Evolutionary conservation across 495 filamentous ascomycete species (phyloP).

Genomic region (Lindgomyces ingoldianus): DNA sequence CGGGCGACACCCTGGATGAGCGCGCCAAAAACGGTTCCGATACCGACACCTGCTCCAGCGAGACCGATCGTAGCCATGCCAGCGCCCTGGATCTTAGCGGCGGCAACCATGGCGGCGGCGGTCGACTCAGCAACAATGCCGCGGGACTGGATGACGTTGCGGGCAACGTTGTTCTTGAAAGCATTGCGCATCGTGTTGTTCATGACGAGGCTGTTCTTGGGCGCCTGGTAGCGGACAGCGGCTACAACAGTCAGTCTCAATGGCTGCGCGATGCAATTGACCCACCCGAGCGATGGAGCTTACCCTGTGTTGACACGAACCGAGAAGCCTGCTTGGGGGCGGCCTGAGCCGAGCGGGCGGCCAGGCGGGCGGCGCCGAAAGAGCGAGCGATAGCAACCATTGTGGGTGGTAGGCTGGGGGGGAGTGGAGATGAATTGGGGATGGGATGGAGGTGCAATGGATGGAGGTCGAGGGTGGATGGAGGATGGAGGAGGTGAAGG

Average conservation of each 20-base stretch:
- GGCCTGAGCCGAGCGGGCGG: constrained; percentile 34
- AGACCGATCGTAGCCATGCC: constrained; percentile 86
- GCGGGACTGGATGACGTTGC: constrained; percentile 37
- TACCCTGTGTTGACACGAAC: constrained; percentile 36
- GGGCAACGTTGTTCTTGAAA: constrained; percentile 38
- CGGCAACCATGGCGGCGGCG: constrained; percentile 70
- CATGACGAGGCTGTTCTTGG: constrained; percentile 37
- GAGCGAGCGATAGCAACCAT: constrained; percentile 37
- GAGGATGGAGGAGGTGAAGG: constrained; percentile 11
- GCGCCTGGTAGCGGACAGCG: constrained; percentile 11
- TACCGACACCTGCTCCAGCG: constrained; percentile 88
- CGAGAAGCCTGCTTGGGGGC: constrained; percentile 27
- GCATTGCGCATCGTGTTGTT: constrained; percentile 35
- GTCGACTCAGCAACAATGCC: constrained; percentile 41
- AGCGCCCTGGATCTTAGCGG: constrained; percentile 86
- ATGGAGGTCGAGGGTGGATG: constrained; percentile 13
- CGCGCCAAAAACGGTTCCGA: constrained; percentile 86
- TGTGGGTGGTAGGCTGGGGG: constrained; percentile 16
- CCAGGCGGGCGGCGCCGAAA: constrained; percentile 35
- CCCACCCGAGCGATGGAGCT: constrained; percentile 7
- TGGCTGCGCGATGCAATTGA: constrained; percentile 25
- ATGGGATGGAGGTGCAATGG: constrained; percentile 33
- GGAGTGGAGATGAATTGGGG: constrained; percentile 33
- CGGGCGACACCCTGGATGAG: constrained; percentile 81
- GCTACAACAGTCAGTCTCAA: constrained; percentile 18